Evolutionary conservation across 768 basidiomycete genomes (phyloP).

Genomic region (Gyrodon lividus): DNA sequence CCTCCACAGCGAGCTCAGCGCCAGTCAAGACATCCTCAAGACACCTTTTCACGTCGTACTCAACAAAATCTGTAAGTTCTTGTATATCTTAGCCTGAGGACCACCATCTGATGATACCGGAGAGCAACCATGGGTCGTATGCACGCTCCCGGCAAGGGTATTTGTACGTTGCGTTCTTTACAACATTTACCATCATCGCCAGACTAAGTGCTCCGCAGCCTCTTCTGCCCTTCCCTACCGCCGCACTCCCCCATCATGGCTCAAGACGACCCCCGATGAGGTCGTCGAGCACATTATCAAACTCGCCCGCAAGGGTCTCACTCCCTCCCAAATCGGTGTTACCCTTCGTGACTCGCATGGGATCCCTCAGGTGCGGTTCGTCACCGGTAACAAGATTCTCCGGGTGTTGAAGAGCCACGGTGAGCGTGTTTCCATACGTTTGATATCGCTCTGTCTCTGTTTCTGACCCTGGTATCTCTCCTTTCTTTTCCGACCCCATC

Average conservation of each 20-base stretch:
- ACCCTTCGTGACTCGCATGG: constrained; percentile 97
- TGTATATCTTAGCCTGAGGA: constrained; percentile 13
- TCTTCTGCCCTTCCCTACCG: constrained; percentile 98
- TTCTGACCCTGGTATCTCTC: constrained; percentile 14
- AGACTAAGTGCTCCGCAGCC: constrained; percentile 39
- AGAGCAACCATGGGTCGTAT: constrained; percentile 86
- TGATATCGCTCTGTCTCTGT: constrained; percentile 4
- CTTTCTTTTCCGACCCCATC: constrained; percentile 52
- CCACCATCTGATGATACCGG: constrained; percentile 11
- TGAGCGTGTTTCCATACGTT: constrained; percentile 39
- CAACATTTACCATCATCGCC: not conserved
- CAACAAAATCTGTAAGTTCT: constrained; percentile 37
- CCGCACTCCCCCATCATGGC: constrained; percentile 92
- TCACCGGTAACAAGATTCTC: constrained; percentile 99
- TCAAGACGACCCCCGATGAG: constrained; percentile 94
- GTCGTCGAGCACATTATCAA: constrained; percentile 96
- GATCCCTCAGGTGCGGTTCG: constrained; percentile 95
- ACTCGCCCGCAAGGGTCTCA: constrained; percentile 96
- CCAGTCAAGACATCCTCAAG: constrained; percentile 44
- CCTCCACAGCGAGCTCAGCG: constrained; percentile 26
- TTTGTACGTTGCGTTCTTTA: constrained; percentile 62
- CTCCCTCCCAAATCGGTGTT: constrained; percentile 98
- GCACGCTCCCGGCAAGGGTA: constrained; percentile 99
- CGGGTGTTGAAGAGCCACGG: constrained; percentile 95
- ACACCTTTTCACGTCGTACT: constrained; percentile 26